A percentile compares a stretch with the other conserved stretches of the same genome.
Evolutionary conservation across 2,329 filamentous ascomycete species (phyloP).

Genomic region (Fusarium secorum): DNA sequence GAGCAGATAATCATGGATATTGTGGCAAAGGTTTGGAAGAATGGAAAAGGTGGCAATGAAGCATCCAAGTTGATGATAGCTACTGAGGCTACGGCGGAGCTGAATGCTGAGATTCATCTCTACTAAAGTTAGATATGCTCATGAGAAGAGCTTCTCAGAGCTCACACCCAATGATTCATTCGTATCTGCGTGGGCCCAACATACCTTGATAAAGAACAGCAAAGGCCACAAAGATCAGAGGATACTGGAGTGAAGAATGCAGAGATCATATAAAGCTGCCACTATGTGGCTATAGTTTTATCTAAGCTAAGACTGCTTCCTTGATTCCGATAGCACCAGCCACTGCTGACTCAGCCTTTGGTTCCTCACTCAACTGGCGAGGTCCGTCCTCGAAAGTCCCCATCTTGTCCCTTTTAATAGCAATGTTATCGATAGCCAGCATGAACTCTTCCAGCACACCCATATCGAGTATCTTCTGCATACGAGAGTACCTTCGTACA

Average conservation of each 20-base stretch:
- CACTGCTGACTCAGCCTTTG: not conserved
- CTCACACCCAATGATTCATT: rapidly evolving
- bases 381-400: not conserved
- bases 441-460: slow-evolving; percentile 8
- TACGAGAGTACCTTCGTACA: slow-evolving; percentile 11
- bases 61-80: not conserved
- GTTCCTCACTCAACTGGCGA: not conserved
- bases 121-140: not conserved
- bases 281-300: not conserved
- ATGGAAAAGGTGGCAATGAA: not conserved
- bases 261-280: not conserved
- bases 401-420: slow-evolving; percentile 12
- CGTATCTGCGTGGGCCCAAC: rapidly evolving
- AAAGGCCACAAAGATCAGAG: not conserved
- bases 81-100: not conserved
- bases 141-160: not conserved
- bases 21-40: not conserved
- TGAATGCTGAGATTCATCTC: not conserved
- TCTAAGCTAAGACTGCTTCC: not conserved
- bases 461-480: slow-evolving; percentile 23
- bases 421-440: slow-evolving; percentile 11
- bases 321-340: not conserved
- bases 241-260: too few species aligned
- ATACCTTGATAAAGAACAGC: not conserved
- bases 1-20: not conserved